Conservation (phyloP, 2,329 filamentous ascomycete species). For the Calycina herbarum region DNA sequence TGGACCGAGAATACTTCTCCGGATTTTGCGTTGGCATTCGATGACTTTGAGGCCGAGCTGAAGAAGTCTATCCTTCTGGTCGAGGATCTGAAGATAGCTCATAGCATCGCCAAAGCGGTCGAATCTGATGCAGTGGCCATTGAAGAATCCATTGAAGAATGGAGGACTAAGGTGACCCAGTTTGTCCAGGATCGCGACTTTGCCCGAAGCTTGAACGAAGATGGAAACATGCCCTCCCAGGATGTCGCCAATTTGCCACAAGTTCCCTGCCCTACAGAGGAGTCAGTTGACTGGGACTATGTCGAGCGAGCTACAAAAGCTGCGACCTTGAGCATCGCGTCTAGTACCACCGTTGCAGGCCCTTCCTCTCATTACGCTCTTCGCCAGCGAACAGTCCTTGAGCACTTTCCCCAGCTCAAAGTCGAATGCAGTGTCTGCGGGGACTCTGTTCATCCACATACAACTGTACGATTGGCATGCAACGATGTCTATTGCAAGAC, state of each 20-base stretch:
- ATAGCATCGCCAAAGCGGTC: slow-evolving; percentile 28
- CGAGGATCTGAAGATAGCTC: slow-evolving; percentile 30
- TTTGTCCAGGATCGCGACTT: slow-evolving; percentile 20
- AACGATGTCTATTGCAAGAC: slow-evolving; percentile 29
- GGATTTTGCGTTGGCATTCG: slow-evolving; percentile 28
- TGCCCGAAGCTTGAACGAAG: slow-evolving; percentile 23
- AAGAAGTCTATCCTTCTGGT: slow-evolving; percentile 24
- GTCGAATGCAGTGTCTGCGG: slow-evolving; percentile 29
- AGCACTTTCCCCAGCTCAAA: slow-evolving; percentile 28
- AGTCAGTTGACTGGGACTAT: slow-evolving; percentile 24
- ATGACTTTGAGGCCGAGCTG: slow-evolving; percentile 30
- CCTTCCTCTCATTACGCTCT: slow-evolving; percentile 19
- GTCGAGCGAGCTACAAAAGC: slow-evolving; percentile 25
- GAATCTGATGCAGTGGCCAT: slow-evolving; percentile 24
- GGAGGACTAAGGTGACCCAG: slow-evolving; percentile 22
- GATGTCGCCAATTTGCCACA: slow-evolving; percentile 16
- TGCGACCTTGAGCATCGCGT: slow-evolving; percentile 23
- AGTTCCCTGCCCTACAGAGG: slow-evolving; percentile 18
- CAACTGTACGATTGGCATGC: slow-evolving; percentile 27
- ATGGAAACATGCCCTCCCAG: slow-evolving; percentile 19
- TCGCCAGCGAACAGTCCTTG: slow-evolving; percentile 24
- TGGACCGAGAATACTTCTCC: slow-evolving; percentile 27
- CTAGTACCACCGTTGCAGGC: slow-evolving; percentile 21
- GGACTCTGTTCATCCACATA: slow-evolving; percentile 26
- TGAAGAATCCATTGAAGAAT: slow-evolving; percentile 26